phyloP scores from a whole-genome alignment of 2,329 filamentous ascomycete genomes.

The Ceratocystis harringtonii region DNA sequence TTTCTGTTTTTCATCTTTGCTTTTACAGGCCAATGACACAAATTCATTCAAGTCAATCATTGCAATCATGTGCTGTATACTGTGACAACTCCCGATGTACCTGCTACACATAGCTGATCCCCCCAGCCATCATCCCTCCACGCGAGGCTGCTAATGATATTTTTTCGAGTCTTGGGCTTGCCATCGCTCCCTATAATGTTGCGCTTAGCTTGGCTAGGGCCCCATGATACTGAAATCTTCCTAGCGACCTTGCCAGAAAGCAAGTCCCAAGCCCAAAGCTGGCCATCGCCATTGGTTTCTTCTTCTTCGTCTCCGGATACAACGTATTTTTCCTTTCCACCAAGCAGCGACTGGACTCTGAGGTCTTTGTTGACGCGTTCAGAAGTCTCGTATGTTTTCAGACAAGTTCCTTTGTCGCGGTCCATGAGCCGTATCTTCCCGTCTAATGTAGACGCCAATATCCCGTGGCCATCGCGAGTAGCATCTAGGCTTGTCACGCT shows the following conservation, averaged over 20 bases:
- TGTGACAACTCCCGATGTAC: slow-evolving; percentile 50
- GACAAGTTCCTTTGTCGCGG: slow-evolving; percentile 52
- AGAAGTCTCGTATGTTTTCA: slow-evolving; percentile 53
- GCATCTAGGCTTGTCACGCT: slow-evolving; percentile 61
- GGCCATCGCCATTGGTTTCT: slow-evolving; percentile 29
- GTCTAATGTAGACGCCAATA: slow-evolving; percentile 64
- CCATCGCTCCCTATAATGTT: slow-evolving; percentile 44
- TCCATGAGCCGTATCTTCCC: slow-evolving; percentile 69
- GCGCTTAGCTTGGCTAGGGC: slow-evolving; percentile 35
- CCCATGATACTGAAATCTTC: slow-evolving; percentile 44
- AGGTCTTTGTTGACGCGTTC: slow-evolving; percentile 50
- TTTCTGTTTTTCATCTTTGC: background rate
- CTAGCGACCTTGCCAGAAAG: slow-evolving; percentile 54
- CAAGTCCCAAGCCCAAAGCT: slow-evolving; percentile 71
- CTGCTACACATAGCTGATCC: slow-evolving; percentile 49
- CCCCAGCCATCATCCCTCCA: slow-evolving; percentile 49
- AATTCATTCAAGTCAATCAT: background rate
- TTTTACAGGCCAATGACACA: too few species aligned
- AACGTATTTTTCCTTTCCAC: slow-evolving; percentile 60
- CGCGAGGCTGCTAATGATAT: slow-evolving; percentile 46
- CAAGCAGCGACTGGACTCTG: slow-evolving; percentile 61
- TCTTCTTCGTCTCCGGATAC: slow-evolving; percentile 62
- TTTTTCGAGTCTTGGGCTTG: slow-evolving; percentile 42
- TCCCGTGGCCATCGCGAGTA: slow-evolving; percentile 56
- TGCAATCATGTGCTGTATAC: slow-evolving; percentile 35